Conservation (phyloP, 1,284 basidiomycete genomes). For the Phellinidium pouzarii region DNA sequence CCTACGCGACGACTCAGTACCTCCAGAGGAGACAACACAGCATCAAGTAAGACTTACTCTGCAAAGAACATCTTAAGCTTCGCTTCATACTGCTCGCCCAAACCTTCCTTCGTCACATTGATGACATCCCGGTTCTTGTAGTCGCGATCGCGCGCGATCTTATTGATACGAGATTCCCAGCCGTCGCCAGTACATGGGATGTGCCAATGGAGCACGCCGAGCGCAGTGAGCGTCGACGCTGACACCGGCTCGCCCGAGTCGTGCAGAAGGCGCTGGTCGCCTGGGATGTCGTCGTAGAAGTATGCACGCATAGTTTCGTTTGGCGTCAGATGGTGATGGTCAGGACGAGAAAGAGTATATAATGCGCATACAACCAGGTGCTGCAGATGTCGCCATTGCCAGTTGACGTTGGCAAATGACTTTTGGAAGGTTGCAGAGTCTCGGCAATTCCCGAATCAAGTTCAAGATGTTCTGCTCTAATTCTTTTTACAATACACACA, state of each 20-base stretch:
- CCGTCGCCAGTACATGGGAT: constrained; percentile 54
- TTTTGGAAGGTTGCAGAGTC: too few relatives aligned
- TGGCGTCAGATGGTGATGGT: too few relatives aligned
- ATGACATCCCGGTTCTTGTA: constrained; percentile 80
- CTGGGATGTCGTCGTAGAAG: constrained; percentile 71
- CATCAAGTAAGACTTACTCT: constrained; percentile 45
- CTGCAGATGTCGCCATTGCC: neutral
- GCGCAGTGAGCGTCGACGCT: constrained; percentile 37
- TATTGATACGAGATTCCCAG: constrained; percentile 48
- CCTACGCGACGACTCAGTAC: constrained; percentile 30
- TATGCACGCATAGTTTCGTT: constrained; percentile 70
- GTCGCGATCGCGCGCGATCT: constrained; percentile 53
- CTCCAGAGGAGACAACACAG: constrained; percentile 6
- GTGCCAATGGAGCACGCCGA: constrained; percentile 58
- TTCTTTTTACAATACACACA: too few relatives aligned
- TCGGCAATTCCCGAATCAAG: too few relatives aligned
- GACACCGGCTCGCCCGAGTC: constrained; percentile 55
- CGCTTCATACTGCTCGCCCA: constrained; percentile 73
- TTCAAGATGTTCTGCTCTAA: too few relatives aligned
- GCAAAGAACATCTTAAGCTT: constrained; percentile 78
- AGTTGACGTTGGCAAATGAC: too few relatives aligned
- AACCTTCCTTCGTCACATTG: constrained; percentile 62
- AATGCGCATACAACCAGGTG: neutral
- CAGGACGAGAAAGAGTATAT: neutral
- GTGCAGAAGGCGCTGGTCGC: constrained; percentile 74